Evolutionary conservation across 2,329 filamentous ascomycete genomes (phyloP), one percentile per base, ranked within the genome.

Genomic region (Akanthomyces muscarius): DNA sequence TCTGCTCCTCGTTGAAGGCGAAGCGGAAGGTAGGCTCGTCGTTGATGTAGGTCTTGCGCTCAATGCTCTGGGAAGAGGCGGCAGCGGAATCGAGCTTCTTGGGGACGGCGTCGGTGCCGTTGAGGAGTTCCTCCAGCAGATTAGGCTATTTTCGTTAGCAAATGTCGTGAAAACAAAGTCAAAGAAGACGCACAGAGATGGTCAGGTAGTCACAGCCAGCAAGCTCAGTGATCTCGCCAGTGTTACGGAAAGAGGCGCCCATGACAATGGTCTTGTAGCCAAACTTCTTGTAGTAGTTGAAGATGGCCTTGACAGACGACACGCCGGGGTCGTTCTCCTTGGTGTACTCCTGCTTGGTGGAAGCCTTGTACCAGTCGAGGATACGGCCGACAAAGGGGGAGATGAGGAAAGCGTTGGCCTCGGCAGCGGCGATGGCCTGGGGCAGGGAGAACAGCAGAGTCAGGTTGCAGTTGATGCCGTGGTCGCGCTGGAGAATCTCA

Each of bases 221-320:
- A 66, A 99, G 87, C 85, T 99, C 95, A 54, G 92, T 98, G 80
- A 99, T 96, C 84, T 99, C 95, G 74, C 95, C 95, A 67, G 83
- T 83, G 84, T 90, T 98, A 78, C 95, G 89, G 92, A 99, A 99
- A 47, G 93, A 97, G 71, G 95, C 95, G 75, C 95, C 95, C 95
- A 99, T 99, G 81, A 99, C 95, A 72, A 98, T 97, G 78, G 95
- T 99, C 73, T 96, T 97, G 89, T 99, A 97, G 78, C 90, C 92
- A 79, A 83, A 91, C 86, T 98, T 98, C 91, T 99, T 99, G 90
- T 99, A 99, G 91, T 99, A 99, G 87, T 99, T 95, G 88, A 89
- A 99, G 83, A 99, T 99, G 79, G 73, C 76, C 85, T 94, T 86
- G 75, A 99, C 95, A 69, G 90, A 94, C 83, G 91, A 86, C 79